Percentiles rank a stretch among this genome's conserved stretches.
Evolutionary conservation across 345 rosid species (phyloP).

Genomic region (Sapria himalayana): DNA sequence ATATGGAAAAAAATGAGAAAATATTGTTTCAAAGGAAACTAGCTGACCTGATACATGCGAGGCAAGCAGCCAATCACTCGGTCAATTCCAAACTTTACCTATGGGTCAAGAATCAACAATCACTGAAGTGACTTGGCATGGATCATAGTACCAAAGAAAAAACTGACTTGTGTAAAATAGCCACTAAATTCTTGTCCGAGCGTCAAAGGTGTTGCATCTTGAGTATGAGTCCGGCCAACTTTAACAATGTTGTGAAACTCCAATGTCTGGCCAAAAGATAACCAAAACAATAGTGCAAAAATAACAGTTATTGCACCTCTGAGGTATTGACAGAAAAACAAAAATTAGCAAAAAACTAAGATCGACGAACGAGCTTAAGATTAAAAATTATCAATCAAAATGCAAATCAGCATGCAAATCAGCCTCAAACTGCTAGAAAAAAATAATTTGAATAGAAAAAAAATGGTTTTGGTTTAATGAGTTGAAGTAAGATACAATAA

Average conservation of each 20-base stretch:
- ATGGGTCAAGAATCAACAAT: not conserved
- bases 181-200: conserved; percentile 98
- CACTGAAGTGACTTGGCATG: too few relatives aligned
- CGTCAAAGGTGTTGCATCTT: conserved; percentile 96
- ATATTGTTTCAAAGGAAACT: conserved; percentile 5
- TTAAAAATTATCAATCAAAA: too few relatives aligned
- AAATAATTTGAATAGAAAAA: too few relatives aligned
- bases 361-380: too few relatives aligned
- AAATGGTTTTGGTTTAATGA: too few relatives aligned
- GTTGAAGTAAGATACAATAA: too few relatives aligned
- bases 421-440: too few relatives aligned
- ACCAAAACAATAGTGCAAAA: conserved; percentile 3
- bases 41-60: conserved; percentile 64
- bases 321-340: too few relatives aligned
- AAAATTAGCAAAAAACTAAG: too few relatives aligned
- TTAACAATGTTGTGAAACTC: conserved; percentile 84
- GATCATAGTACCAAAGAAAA: not conserved
- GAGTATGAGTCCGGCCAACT: conserved; percentile 93
- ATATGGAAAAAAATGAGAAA: too few relatives aligned
- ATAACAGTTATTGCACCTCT: too few relatives aligned
- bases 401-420: too few relatives aligned
- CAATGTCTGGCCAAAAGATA: conserved; percentile 25
- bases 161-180: conserved; percentile 69
- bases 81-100: conserved; percentile 84
- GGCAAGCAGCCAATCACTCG: conserved; percentile 57